Conservation (phyloP, 2,329 filamentous ascomycete species). For the Ilyonectria destructans region DNA sequence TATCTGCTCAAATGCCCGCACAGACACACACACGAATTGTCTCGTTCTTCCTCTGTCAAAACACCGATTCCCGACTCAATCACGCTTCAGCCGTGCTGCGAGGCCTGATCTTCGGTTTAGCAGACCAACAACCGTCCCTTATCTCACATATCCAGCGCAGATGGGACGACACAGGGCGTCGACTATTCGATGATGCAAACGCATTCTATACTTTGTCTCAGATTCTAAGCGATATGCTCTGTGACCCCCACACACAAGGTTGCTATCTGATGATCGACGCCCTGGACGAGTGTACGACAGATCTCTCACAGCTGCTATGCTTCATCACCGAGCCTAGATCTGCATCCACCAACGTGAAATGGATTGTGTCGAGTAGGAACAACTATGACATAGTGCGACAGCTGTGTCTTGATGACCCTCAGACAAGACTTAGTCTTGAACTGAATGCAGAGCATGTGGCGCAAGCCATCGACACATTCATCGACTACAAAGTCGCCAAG, state of each 20-base stretch:
- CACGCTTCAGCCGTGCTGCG: not conserved
- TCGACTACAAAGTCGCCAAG: not conserved
- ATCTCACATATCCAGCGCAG: constrained; percentile 3
- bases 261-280: constrained; percentile 1
- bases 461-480: not conserved
- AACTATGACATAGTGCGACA: constrained; percentile 52
- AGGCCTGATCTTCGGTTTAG: constrained; percentile 9
- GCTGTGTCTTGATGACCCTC: constrained; percentile 26
- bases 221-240: not conserved
- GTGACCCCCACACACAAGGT: not conserved
- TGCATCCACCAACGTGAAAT: constrained; percentile 52
- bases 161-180: not conserved
- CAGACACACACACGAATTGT: not conserved
- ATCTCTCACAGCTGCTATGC: constrained; percentile 4
- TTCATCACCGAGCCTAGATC: not conserved
- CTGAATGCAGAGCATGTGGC: constrained; percentile 2
- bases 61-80: constrained; percentile 11
- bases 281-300: constrained; percentile 13
- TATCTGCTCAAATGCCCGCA: not conserved
- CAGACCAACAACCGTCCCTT: constrained; percentile 6
- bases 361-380: constrained; percentile 64
- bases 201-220: constrained; percentile 6
- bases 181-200: constrained; percentile 7
- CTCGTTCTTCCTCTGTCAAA: constrained; percentile 18
- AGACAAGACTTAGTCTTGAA: constrained; percentile 51